Evolutionary conservation across 164 flowering plant genomes (phyloP).

Genomic region (Nelumbo lutea): DNA sequence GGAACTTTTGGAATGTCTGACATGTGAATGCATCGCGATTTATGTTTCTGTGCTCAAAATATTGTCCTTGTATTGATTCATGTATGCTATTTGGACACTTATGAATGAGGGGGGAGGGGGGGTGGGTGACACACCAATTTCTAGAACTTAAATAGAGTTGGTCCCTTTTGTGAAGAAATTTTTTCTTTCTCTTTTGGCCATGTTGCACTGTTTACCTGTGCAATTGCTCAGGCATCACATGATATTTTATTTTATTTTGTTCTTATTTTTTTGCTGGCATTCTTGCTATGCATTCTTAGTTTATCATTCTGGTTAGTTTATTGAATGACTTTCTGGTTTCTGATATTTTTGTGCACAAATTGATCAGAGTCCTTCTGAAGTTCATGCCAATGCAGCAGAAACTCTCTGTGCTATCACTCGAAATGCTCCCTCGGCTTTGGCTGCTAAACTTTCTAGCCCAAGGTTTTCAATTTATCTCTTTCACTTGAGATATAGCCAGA

Average conservation of each 20-base stretch:
- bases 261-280: background rate
- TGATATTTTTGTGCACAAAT: constrained; percentile 2
- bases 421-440: constrained; percentile 72
- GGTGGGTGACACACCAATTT: background rate
- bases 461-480: constrained; percentile 42
- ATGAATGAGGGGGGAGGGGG: background rate
- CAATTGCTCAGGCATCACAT: background rate
- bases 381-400: constrained; percentile 96
- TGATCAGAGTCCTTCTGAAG: constrained; percentile 76
- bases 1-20: background rate
- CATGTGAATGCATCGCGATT: background rate
- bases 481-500: background rate
- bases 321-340: background rate
- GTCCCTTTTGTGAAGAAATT: too few relatives aligned
- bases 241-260: background rate
- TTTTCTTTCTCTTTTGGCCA: background rate
- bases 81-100: background rate
- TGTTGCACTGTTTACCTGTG: background rate
- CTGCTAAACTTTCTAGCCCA: constrained; percentile 76
- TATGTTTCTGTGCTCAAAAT: too few relatives aligned
- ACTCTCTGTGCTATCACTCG: constrained; percentile 81
- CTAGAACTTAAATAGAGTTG: background rate
- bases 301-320: constrained; percentile 3
- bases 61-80: background rate
- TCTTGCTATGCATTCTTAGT: background rate